These are phyloP conservation scores for Acacia crassicarpa DNA, from an alignment of 306 rosid genomes.

Conservation along the genomic window DNA sequence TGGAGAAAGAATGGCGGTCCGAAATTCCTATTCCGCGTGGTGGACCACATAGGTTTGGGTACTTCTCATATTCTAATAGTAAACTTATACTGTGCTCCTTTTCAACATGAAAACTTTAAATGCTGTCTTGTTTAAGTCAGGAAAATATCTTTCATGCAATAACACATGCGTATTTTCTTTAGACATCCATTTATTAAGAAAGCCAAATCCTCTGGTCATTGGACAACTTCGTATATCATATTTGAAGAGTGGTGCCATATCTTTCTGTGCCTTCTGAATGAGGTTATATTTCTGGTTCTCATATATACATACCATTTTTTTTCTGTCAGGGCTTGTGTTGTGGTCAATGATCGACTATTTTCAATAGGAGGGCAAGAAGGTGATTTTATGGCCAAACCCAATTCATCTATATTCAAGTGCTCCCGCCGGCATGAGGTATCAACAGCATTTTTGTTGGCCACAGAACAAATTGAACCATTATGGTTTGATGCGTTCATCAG, in stretches of 20 bases:
- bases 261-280: background rate
- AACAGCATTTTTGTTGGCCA: background rate
- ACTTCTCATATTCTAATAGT: conserved; percentile 15
- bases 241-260: conserved; percentile 15
- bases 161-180: background rate
- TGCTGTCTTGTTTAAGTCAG: conserved; percentile 3
- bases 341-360: conserved; percentile 56
- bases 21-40: conserved; percentile 93
- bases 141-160: background rate
- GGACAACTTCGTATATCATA: background rate
- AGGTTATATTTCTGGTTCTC: conserved; percentile 11
- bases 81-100: background rate
- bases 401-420: conserved; percentile 92
- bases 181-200: background rate
- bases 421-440: conserved; percentile 88
- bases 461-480: background rate
- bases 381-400: conserved; percentile 95
- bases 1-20: conserved; percentile 66
- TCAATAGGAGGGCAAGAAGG: conserved; percentile 97
- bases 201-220: background rate
- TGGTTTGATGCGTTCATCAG: background rate
- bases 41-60: conserved; percentile 87
- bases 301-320: conserved; percentile 10
- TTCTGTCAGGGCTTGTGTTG: conserved; percentile 73
- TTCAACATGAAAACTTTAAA: conserved; percentile 11